Evolutionary conservation across 2,329 filamentous ascomycete genomes (phyloP).

Genomic region (Byssoonygena ceratinophila): DNA sequence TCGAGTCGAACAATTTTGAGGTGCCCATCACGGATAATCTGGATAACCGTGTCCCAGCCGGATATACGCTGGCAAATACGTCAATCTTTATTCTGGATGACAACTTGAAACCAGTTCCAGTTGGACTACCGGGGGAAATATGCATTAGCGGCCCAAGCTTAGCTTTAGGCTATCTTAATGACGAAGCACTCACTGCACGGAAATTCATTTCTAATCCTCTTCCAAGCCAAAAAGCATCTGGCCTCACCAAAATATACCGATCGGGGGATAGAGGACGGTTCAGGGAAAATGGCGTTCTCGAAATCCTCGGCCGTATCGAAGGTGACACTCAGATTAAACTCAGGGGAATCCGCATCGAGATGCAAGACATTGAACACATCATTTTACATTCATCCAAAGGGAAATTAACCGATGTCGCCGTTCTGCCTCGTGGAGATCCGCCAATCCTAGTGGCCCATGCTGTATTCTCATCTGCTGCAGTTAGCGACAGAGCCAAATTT

Average conservation of each 20-base stretch:
- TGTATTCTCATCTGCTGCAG: conserved; percentile 2
- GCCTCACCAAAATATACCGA: conserved; percentile 12
- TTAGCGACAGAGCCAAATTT: background rate
- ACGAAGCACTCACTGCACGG: conserved; percentile 13
- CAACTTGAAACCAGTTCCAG: conserved; percentile 28
- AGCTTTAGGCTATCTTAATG: conserved; percentile 19
- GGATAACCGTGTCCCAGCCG: conserved; percentile 14
- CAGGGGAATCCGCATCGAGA: conserved; percentile 50
- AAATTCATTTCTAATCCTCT: conserved; percentile 19
- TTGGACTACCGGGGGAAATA: conserved; percentile 37
- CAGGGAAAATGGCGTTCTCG: background rate
- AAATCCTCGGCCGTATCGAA: conserved; percentile 34
- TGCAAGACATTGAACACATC: conserved; percentile 20
- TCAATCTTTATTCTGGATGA: conserved; percentile 34
- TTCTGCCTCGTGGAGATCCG: background rate
- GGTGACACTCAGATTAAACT: conserved; percentile 53
- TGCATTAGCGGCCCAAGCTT: conserved; percentile 28
- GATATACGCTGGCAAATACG: conserved; percentile 29
- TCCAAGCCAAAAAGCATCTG: background rate
- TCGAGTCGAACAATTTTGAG: conserved; percentile 18
- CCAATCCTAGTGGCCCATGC: conserved; percentile 1
- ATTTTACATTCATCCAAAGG: conserved; percentile 2
- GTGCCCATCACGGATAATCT: conserved; percentile 10
- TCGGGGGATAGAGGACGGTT: conserved; percentile 12
- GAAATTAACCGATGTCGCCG: background rate